Percentiles rank a stretch among this genome's conserved stretches.
phyloP scores from a whole-genome alignment of 2,329 filamentous ascomycete genomes.

The Coniochaeta sp. region DNA sequence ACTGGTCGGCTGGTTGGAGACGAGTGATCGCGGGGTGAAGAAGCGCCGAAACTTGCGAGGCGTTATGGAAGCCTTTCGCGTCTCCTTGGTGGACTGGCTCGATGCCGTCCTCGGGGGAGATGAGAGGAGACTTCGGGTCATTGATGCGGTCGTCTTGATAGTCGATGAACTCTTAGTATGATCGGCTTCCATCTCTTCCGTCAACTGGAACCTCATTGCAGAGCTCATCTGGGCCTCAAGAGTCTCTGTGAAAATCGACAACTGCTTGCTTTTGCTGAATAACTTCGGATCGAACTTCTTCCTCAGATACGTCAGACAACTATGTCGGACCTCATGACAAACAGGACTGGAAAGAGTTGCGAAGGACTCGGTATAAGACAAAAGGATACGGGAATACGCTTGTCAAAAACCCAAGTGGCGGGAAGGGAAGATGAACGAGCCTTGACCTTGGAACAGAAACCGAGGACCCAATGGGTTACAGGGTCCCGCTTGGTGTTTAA shows the following conservation, averaged over 20 bases:
- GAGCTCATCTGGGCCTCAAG: background rate
- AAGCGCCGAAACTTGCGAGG: conserved; percentile 47
- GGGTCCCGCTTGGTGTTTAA: no score
- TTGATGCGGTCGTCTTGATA: conserved; percentile 12
- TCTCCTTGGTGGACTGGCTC: conserved; percentile 32
- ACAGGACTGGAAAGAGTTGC: background rate
- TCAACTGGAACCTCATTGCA: background rate
- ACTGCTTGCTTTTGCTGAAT: no score
- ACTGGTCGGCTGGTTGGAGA: conserved; percentile 26
- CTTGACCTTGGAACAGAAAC: background rate
- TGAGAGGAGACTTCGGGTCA: conserved; percentile 14
- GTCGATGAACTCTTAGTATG: background rate
- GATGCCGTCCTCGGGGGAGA: conserved; percentile 19
- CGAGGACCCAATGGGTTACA: no score
- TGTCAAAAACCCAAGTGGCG: background rate
- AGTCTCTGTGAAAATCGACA: background rate
- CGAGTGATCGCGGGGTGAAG: conserved; percentile 42
- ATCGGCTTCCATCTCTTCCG: background rate
- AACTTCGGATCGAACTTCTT: background rate
- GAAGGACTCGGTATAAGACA: no score
- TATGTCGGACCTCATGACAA: background rate
- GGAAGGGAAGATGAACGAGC: background rate
- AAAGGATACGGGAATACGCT: background rate
- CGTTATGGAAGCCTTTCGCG: conserved; percentile 44
- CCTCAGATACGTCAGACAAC: background rate